Evolutionary conservation across 371 early-diverging fungal species (phyloP).

Genomic region (Mucor circinelloides): DNA sequence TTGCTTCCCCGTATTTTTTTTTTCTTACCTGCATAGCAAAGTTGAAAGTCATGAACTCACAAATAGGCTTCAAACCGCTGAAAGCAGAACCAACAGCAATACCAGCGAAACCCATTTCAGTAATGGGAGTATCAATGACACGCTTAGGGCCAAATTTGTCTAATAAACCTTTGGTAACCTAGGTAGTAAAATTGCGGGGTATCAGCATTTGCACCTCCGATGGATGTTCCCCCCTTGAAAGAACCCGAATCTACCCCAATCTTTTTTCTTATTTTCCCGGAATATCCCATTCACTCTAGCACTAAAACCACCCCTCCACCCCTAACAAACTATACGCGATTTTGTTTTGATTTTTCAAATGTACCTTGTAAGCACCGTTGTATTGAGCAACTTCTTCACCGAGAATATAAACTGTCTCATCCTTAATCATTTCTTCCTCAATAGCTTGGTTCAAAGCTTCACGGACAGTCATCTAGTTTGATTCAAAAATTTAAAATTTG

Average conservation of each 20-base stretch:
- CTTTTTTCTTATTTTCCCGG: conserved; percentile 49
- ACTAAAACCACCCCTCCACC: conserved; percentile 12
- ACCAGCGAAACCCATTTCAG: conserved; percentile 99
- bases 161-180: conserved; percentile 97
- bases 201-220: conserved; percentile 16
- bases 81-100: conserved; percentile 98
- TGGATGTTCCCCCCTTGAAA: conserved; percentile 13
- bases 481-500: background rate
- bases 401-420: conserved; percentile 92
- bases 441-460: conserved; percentile 98
- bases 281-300: conserved; percentile 30
- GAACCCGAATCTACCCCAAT: conserved; percentile 43
- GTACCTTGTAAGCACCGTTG: conserved; percentile 99
- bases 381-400: conserved; percentile 99
- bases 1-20: background rate
- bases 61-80: conserved; percentile 96
- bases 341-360: conserved; percentile 7
- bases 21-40: conserved; percentile 96
- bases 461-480: conserved; percentile 90
- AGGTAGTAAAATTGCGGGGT: conserved; percentile 15
- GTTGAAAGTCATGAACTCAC: conserved; percentile 99
- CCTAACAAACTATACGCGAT: conserved; percentile 10
- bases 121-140: conserved; percentile 99
- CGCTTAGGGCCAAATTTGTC: conserved; percentile 98
- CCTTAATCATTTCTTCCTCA: conserved; percentile 96